Conservation (phyloP, 129 eudicot genomes). For the Chrysanthemum lavandulifolium region DNA sequence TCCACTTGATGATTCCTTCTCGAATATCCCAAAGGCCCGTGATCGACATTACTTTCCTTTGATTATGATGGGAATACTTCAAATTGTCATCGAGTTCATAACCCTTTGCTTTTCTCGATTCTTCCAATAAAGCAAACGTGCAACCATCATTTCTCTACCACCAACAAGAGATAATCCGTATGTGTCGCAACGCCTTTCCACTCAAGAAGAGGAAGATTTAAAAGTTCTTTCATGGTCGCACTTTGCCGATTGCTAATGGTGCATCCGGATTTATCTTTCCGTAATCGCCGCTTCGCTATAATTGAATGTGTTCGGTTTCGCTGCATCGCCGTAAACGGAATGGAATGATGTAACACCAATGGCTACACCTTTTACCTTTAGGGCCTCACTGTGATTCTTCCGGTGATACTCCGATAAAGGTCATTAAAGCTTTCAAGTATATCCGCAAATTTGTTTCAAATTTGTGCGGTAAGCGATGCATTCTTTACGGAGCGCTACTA, state of each 20-base stretch:
- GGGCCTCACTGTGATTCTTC: conserved; percentile 95
- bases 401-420: conserved; percentile 76
- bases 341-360: background rate
- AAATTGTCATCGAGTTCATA: conserved; percentile 68
- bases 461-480: conserved; percentile 95
- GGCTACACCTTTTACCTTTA: conserved; percentile 47
- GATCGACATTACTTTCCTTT: conserved; percentile 47
- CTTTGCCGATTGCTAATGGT: conserved; percentile 88
- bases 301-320: too few relatives aligned
- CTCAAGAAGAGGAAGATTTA: conserved; percentile 79
- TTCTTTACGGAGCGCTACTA: conserved; percentile 98
- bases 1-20: conserved; percentile 53
- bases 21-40: conserved; percentile 43
- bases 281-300: conserved; percentile 7
- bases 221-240: conserved; percentile 79
- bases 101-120: conserved; percentile 88
- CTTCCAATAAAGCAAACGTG: conserved; percentile 87
- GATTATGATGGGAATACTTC: conserved; percentile 50
- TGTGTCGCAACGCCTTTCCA: conserved; percentile 96
- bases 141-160: conserved; percentile 92
- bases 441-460: conserved; percentile 87
- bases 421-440: conserved; percentile 96
- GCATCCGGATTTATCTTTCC: conserved; percentile 62
- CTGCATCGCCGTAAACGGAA: too few relatives aligned
- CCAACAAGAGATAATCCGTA: conserved; percentile 90